A percentile compares a stretch with the other conserved stretches of the same genome.
phyloP scores from a whole-genome alignment of 2,329 filamentous ascomycete species.

The Metarhizium robertsii region DNA sequence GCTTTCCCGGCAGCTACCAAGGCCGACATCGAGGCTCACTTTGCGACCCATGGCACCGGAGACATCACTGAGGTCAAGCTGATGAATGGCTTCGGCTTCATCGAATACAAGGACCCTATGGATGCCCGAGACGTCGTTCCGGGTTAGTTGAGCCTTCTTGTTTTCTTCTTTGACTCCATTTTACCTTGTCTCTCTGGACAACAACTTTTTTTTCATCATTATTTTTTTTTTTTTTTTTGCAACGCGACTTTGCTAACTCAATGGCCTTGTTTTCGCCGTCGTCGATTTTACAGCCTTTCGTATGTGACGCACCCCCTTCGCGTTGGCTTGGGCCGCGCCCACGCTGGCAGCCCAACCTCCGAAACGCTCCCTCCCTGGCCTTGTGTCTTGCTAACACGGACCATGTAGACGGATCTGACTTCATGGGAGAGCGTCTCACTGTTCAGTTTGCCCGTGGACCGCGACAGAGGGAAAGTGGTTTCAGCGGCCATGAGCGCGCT shows the following conservation, averaged over 20 bases:
- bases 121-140: slow-evolving; percentile 97
- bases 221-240: neutral
- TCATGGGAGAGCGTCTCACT: slow-evolving; percentile 95
- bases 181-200: neutral
- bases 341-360: neutral
- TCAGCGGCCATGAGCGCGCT: slow-evolving; percentile 45
- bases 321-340: neutral
- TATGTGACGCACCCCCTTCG: slow-evolving; percentile 30
- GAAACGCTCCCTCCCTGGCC: neutral
- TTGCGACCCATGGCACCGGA: slow-evolving; percentile 89
- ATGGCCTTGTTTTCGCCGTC: neutral
- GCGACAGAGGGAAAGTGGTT: slow-evolving; percentile 42
- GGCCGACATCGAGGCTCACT: slow-evolving; percentile 91
- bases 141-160: slow-evolving; percentile 49
- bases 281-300: slow-evolving; percentile 42
- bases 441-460: slow-evolving; percentile 96
- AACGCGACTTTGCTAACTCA: slow-evolving; percentile 6
- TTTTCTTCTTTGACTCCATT: neutral
- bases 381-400: slow-evolving; percentile 13
- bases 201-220: neutral
- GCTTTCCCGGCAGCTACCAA: slow-evolving; percentile 68
- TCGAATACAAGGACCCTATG: slow-evolving; percentile 98
- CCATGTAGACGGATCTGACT: slow-evolving; percentile 81
- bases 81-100: slow-evolving; percentile 99
- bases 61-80: slow-evolving; percentile 99